These are phyloP conservation scores for Colletotrichum tanaceti DNA, from an alignment of 2,329 filamentous ascomycete species.

Conservation along the genomic window DNA sequence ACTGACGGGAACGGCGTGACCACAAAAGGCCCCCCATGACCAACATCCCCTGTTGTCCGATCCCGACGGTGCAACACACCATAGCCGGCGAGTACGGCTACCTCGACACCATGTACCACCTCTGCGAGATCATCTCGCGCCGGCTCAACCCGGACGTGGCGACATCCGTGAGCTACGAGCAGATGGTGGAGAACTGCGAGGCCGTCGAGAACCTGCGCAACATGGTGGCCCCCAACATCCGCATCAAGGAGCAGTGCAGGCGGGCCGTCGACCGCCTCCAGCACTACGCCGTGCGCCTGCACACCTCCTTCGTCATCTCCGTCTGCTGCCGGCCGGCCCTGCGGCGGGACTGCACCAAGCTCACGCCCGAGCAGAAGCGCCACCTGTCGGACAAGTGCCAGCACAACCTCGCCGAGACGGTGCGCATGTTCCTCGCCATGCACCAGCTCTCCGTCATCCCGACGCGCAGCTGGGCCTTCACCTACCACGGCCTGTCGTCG, in stretches of 20 bases:
- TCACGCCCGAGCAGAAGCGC: slow-evolving; percentile 64
- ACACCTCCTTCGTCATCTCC: slow-evolving; percentile 73
- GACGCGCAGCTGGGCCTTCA: slow-evolving; percentile 75
- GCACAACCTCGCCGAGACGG: slow-evolving; percentile 71
- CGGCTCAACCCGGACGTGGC: slow-evolving; percentile 67
- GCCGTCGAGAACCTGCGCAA: slow-evolving; percentile 64
- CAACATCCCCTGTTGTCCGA: slow-evolving; percentile 66
- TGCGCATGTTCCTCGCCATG: slow-evolving; percentile 77
- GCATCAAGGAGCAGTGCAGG: slow-evolving; percentile 71
- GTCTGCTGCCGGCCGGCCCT: slow-evolving; percentile 73
- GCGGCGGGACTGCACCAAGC: slow-evolving; percentile 62
- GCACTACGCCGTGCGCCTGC: slow-evolving; percentile 72
- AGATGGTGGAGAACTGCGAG: slow-evolving; percentile 69
- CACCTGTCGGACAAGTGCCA: slow-evolving; percentile 70
- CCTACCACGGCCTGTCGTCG: slow-evolving; percentile 74
- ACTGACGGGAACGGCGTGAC: neutral
- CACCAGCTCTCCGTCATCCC: slow-evolving; percentile 75
- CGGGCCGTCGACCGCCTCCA: slow-evolving; percentile 72
- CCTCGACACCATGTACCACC: slow-evolving; percentile 73
- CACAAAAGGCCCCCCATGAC: slow-evolving; percentile 71
- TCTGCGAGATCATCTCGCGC: slow-evolving; percentile 70
- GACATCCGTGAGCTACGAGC: slow-evolving; percentile 60
- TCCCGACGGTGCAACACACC: slow-evolving; percentile 59
- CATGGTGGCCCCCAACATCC: slow-evolving; percentile 63
- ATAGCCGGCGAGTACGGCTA: slow-evolving; percentile 65